phyloP scores from a whole-genome alignment of 2,329 filamentous ascomycete genomes.

The Apiospora koreana region DNA sequence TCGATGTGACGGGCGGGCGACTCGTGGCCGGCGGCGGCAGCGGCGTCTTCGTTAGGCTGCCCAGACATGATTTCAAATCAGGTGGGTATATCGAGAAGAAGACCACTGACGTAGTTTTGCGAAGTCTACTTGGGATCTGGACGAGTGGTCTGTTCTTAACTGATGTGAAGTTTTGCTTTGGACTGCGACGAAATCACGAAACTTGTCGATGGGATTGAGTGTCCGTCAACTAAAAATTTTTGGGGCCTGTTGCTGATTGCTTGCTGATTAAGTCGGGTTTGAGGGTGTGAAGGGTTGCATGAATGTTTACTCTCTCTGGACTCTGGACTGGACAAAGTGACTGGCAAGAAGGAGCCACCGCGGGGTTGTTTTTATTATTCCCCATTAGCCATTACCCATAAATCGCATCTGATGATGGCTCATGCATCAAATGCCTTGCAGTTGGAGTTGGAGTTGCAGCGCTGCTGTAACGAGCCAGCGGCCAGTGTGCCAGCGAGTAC shows the following conservation, averaged over 20 bases:
- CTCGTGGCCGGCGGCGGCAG: slow-evolving; percentile 27
- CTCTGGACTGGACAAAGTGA: neutral
- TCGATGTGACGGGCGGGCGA: slow-evolving; percentile 48
- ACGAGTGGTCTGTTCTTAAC: neutral
- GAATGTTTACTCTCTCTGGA: neutral
- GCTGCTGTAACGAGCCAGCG: neutral
- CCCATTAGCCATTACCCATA: neutral
- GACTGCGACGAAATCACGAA: neutral
- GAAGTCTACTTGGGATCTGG: neutral
- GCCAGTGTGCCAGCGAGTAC: too few relatives aligned
- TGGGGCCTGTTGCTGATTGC: neutral
- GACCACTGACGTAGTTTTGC: neutral
- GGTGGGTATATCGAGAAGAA: neutral
- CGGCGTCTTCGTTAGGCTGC: slow-evolving; percentile 35
- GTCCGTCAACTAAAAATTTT: neutral
- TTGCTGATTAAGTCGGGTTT: neutral
- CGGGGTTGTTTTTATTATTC: neutral
- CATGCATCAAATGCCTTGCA: neutral
- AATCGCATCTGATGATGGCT: slow-evolving; percentile 3
- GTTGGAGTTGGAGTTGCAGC: too few relatives aligned
- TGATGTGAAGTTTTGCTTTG: neutral
- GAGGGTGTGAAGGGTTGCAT: neutral
- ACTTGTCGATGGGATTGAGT: neutral
- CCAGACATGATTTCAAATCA: slow-evolving; percentile 40
- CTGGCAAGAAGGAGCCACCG: neutral